phyloP scores from a whole-genome alignment of 768 basidiomycete genomes.

The Punctularia strigosozonata region DNA sequence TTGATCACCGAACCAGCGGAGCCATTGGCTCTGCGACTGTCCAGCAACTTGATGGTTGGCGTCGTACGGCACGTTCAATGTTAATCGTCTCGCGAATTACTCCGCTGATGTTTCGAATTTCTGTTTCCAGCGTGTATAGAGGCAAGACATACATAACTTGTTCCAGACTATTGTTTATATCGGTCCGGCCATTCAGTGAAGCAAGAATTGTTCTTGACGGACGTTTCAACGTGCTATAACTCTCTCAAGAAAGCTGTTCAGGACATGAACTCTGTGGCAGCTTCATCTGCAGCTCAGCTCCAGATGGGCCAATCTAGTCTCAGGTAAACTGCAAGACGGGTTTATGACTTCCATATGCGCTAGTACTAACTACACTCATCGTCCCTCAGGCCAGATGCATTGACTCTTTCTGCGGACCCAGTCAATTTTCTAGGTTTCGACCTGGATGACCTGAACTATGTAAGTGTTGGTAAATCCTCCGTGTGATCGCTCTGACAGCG shows the following conservation, averaged over 20 bases:
- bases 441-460: conserved; percentile 10
- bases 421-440: conserved; percentile 13
- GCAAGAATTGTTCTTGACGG: conserved; percentile 71
- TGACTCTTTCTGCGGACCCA: conserved; percentile 18
- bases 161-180: conserved; percentile 19
- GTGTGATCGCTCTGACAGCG: too few species aligned
- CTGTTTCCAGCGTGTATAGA: conserved; percentile 11
- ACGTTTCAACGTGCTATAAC: conserved; percentile 68
- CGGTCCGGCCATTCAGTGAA: conserved; percentile 38
- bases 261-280: conserved; percentile 41
- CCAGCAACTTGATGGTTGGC: conserved; percentile 83
- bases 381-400: conserved; percentile 17
- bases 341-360: conserved; percentile 7
- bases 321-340: conserved; percentile 34
- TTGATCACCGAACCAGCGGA: conserved; percentile 77
- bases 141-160: conserved; percentile 3
- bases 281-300: conserved; percentile 37
- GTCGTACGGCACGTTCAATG: conserved; percentile 57
- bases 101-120: not conserved
- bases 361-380: conserved; percentile 1
- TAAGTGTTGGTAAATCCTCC: conserved; percentile 23
- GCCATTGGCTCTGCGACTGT: conserved; percentile 76
- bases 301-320: conserved; percentile 62
- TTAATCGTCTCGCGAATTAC: not conserved
- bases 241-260: conserved; percentile 70